Evolutionary conservation across 352 stramenopile genomes (phyloP).

Genomic region (Blastocystis hominis): DNA sequence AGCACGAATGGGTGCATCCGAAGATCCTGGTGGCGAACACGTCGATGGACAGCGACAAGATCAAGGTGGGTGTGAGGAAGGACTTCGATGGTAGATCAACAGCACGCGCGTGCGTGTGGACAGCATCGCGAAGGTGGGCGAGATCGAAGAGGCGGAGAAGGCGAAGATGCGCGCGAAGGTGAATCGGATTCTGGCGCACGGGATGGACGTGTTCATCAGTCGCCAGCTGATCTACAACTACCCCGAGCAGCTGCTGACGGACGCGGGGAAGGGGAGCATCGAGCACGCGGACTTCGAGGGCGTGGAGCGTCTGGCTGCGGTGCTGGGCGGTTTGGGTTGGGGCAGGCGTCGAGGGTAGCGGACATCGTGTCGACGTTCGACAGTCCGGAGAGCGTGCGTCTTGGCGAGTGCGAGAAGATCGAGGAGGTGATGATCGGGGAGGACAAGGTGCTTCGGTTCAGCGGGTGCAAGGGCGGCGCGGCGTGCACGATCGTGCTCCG

Average conservation of each 20-base stretch:
- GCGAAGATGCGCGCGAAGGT: conserved; percentile 97
- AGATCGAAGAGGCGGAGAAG: too few species aligned
- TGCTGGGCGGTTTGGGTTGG: conserved; percentile 72
- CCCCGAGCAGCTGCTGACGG: conserved; percentile 90
- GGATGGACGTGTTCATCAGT: conserved; percentile 98
- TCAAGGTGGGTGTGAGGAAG: conserved; percentile 79
- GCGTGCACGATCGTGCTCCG: conserved; percentile 70
- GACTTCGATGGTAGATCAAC: neutral
- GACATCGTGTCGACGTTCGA: conserved; percentile 95
- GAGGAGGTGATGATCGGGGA: conserved; percentile 98
- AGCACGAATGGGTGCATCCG: conserved; percentile 84
- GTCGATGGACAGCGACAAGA: conserved; percentile 99
- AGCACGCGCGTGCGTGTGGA: conserved; percentile 81
- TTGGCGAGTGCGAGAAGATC: conserved; percentile 91
- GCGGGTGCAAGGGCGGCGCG: conserved; percentile 78
- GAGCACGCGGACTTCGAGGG: conserved; percentile 99
- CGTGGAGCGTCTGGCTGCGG: conserved; percentile 88
- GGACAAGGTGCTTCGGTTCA: conserved; percentile 87
- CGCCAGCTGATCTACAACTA: conserved; percentile 99
- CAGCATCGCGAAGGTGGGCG: conserved; percentile 93
- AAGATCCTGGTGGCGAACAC: conserved; percentile 98
- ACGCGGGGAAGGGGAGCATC: conserved; percentile 94
- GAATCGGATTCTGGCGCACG: conserved; percentile 91
- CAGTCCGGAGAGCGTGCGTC: conserved; percentile 82
- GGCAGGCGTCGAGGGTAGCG: conserved; percentile 50